These are phyloP conservation scores for Scheffersomyces titani DNA, from an alignment of 1,139 yeast genomes.

Conservation along the genomic window DNA sequence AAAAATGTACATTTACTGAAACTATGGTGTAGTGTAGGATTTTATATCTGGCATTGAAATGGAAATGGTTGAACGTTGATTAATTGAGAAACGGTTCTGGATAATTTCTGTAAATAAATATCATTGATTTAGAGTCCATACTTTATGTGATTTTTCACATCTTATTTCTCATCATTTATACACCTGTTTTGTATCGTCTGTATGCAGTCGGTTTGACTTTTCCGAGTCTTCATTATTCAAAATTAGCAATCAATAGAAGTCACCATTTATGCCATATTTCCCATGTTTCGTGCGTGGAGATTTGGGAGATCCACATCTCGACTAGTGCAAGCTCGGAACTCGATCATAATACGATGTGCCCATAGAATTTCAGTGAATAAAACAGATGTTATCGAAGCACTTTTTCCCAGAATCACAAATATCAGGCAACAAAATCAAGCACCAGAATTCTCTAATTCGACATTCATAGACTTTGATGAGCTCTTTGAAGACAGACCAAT, in stretches of 20 bases:
- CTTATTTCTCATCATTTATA: not conserved
- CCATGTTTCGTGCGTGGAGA: not conserved
- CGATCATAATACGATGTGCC: not conserved
- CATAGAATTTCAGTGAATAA: not conserved
- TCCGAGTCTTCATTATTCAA: not conserved
- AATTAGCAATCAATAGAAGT: not conserved
- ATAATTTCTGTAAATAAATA: too few relatives aligned
- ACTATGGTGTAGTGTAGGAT: not conserved
- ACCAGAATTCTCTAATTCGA: not conserved
- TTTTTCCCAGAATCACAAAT: not conserved
- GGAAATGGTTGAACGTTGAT: not conserved
- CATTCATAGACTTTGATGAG: not conserved
- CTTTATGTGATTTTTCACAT: not conserved
- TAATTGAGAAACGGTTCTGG: not conserved
- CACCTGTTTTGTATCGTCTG: not conserved
- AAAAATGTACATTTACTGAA: conserved; percentile 10
- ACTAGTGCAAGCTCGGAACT: not conserved
- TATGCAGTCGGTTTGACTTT: not conserved
- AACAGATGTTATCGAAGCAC: not conserved
- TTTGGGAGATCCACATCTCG: not conserved
- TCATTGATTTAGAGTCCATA: too few relatives aligned
- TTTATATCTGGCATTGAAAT: not conserved
- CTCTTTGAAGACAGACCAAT: not conserved
- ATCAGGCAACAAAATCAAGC: not conserved
- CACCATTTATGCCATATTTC: not conserved